Base-by-base conservation (phyloP, 202 grass and related monocot genomes). In the Thinopyrum obtusiflorum region DNA sequence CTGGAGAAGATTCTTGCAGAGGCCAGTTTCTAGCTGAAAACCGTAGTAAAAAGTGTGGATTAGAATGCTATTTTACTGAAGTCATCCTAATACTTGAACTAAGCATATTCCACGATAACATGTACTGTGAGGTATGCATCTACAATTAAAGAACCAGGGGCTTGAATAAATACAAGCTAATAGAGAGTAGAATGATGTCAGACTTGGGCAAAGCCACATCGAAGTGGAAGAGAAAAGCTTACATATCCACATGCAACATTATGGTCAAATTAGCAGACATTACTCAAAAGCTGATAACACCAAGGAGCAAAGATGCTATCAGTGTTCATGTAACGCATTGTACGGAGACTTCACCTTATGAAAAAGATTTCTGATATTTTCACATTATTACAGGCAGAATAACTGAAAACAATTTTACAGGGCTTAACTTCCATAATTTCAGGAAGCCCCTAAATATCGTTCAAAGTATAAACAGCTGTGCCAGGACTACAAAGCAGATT, bases 1-100 rank as follows among this genome's bases (percentile, higher is more conserved):
- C 80, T 96, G 93, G 76, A 98, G 93, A 82, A 98, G 90, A 90
- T 92, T 98, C 68, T 96, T 94, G 88, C 93, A 98, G 66, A 94
- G 68, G 28, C 92, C 92, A 76, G 93, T 96, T 87, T 91, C 87
- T 77, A 94, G 93, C 97, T 98, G 89, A 14, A 92, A 80, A 84
- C 3, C 33, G 83, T 46, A 57, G 18, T 29, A 68, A 62, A 20
- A 51, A 28, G 69, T 44, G 35, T 81, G 13, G 85, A 68, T 23
- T 15, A n/a, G 27, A 18, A 29, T 68, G 37, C 26, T n/a, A 84
- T 65, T 33, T 60, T 61, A 84, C 57, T 57, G 59, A 70, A 73
- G 65, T 47, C 26, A 79, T 78, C 8, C 5, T 35, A 36, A 66
- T 21, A 78, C 32, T 32, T 7, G 53, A 59, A 59, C 2, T 59